phyloP scores from a whole-genome alignment of 1,284 basidiomycete genomes.

The Mycosarcoma maydis region DNA sequence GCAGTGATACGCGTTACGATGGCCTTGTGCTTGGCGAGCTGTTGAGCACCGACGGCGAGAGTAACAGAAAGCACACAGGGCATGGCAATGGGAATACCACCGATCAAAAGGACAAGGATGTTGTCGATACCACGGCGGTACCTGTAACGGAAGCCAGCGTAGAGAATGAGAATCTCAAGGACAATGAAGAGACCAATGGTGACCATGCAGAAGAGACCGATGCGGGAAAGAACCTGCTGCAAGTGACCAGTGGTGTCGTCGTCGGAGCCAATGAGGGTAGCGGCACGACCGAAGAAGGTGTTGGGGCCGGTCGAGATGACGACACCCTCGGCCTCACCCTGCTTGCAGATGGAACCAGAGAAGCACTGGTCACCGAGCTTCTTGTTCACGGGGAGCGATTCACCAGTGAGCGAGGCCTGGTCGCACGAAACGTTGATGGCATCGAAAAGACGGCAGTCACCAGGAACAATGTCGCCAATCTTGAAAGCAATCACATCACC shows the following conservation, averaged over 20 bases:
- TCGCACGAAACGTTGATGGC: slow-evolving; percentile 81
- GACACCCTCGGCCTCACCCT: slow-evolving; percentile 84
- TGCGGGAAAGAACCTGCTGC: slow-evolving; percentile 86
- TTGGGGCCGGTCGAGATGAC: slow-evolving; percentile 89
- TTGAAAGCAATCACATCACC: slow-evolving; percentile 89
- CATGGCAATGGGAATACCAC: slow-evolving; percentile 95
- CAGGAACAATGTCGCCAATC: slow-evolving; percentile 88
- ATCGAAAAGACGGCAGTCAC: slow-evolving; percentile 79
- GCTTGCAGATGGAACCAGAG: slow-evolving; percentile 77
- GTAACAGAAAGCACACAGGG: slow-evolving; percentile 98
- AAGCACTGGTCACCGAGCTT: slow-evolving; percentile 72
- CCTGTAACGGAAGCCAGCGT: slow-evolving; percentile 72
- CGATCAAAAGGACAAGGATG: slow-evolving; percentile 97
- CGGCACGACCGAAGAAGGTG: slow-evolving; percentile 93
- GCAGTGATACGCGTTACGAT: slow-evolving; percentile 96
- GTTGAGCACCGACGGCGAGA: slow-evolving; percentile 89
- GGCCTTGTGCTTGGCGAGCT: slow-evolving; percentile 92
- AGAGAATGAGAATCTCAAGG: slow-evolving; percentile 94
- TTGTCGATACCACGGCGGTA: slow-evolving; percentile 91
- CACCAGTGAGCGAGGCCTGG: slow-evolving; percentile 97
- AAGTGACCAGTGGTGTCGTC: slow-evolving; percentile 76
- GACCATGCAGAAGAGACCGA: slow-evolving; percentile 85
- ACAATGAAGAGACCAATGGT: slow-evolving; percentile 94
- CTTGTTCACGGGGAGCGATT: slow-evolving; percentile 93
- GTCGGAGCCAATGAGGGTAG: slow-evolving; percentile 92